Evolutionary conservation across 2,329 filamentous ascomycete species (phyloP).

Genomic region (Basipetospora chlamydospora): DNA sequence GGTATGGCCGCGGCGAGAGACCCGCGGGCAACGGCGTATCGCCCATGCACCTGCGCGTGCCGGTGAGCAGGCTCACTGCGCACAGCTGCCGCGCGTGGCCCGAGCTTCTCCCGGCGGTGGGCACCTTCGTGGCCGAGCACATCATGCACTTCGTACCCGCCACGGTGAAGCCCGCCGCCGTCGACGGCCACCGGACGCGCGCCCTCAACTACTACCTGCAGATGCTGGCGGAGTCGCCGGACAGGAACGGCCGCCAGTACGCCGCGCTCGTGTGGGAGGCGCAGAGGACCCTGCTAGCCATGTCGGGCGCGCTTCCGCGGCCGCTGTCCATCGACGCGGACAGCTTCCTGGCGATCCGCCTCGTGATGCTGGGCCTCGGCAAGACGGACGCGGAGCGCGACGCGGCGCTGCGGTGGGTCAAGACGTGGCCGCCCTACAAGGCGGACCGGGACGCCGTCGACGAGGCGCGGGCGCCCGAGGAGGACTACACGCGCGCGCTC

Average conservation of each 20-base stretch:
- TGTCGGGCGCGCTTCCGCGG: conserved; percentile 32
- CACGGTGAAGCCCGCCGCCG: conserved; percentile 6
- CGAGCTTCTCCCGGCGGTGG: conserved; percentile 14
- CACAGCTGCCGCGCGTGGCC: conserved; percentile 14
- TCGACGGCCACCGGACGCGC: conserved; percentile 14
- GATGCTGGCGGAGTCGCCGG: conserved; percentile 17
- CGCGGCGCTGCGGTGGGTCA: conserved; percentile 30
- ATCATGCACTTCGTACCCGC: conserved; percentile 13
- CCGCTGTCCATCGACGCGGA: conserved; percentile 33
- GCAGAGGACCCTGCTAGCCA: conserved; percentile 35
- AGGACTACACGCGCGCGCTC: conserved; percentile 38
- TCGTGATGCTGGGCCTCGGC: conserved; percentile 35
- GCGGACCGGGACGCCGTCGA: conserved; percentile 44
- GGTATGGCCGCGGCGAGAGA: not conserved
- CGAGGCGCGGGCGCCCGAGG: conserved; percentile 33
- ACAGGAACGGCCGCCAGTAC: conserved; percentile 17
- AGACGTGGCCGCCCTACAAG: conserved; percentile 47
- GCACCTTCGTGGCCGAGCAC: conserved; percentile 15
- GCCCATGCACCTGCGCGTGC: not conserved
- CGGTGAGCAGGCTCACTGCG: conserved; percentile 4
- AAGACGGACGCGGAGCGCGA: conserved; percentile 37
- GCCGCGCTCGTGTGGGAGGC: conserved; percentile 41
- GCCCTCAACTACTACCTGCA: conserved; percentile 22
- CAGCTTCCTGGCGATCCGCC: conserved; percentile 39
- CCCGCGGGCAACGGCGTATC: not conserved